Evolutionary conservation across 257 asterid species (phyloP).

Genomic region (Petrea volubilis): DNA sequence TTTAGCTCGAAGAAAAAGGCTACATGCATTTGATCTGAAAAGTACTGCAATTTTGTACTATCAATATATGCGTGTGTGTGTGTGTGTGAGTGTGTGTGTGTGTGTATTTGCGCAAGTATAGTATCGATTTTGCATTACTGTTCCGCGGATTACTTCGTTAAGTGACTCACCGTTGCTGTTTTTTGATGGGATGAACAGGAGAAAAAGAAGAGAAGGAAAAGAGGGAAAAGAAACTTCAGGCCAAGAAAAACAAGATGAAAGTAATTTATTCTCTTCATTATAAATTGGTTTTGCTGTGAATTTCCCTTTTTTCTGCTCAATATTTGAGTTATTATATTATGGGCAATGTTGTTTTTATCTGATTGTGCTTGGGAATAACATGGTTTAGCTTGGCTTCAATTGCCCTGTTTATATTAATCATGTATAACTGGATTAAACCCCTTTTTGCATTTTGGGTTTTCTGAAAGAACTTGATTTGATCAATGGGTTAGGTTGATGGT

Average conservation of each 20-base stretch:
- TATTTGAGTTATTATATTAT: neutral
- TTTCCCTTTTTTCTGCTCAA: neutral
- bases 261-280: constrained; percentile 32
- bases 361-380: neutral
- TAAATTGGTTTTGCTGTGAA: neutral
- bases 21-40: constrained; percentile 71
- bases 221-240: constrained; percentile 71
- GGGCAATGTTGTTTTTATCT: neutral
- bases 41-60: constrained; percentile 32
- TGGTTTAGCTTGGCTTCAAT: neutral
- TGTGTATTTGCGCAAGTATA: neutral
- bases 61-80: neutral
- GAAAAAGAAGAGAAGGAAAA: constrained; percentile 72
- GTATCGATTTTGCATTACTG: no score
- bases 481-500: constrained; percentile 76
- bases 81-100: neutral
- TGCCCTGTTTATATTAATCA: neutral
- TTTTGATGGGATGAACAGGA: constrained; percentile 40
- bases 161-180: neutral
- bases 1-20: constrained; percentile 71
- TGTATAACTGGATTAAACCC: neutral
- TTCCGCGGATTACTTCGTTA: neutral
- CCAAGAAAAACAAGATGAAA: constrained; percentile 94
- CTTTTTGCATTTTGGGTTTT: neutral
- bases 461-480: constrained; percentile 12